Percentiles rank a stretch among this genome's conserved stretches.
These are phyloP conservation scores for Fusarium goolgardi DNA, from an alignment of 2,329 filamentous ascomycete species.

Conservation along the genomic window DNA sequence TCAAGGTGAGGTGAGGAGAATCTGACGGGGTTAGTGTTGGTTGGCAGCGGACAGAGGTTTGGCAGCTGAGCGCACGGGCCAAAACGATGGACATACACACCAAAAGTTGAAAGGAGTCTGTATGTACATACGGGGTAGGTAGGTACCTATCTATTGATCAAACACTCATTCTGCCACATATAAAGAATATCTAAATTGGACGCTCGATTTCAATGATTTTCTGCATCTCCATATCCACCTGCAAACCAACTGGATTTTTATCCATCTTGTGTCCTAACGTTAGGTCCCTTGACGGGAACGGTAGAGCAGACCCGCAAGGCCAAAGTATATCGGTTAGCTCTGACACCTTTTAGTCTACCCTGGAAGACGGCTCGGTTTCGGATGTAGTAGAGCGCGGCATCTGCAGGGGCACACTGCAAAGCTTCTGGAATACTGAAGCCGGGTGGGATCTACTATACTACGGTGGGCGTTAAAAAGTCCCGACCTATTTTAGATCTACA, in stretches of 20 bases:
- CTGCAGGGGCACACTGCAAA: constrained; percentile 11
- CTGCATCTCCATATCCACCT: neutral
- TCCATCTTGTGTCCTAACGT: neutral
- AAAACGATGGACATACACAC: neutral
- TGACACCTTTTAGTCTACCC: constrained; percentile 5
- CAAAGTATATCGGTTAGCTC: constrained; percentile 25
- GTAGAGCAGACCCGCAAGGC: constrained; percentile 20
- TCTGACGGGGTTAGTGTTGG: constrained; percentile 24
- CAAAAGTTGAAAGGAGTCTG: constrained; percentile 24
- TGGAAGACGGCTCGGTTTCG: constrained; percentile 10
- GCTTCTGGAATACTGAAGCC: constrained; percentile 23
- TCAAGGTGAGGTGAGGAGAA: constrained; percentile 1
- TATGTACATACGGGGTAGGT: neutral
- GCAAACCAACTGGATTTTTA: neutral
- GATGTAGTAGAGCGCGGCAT: constrained; percentile 12
- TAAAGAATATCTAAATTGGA: too few relatives aligned
- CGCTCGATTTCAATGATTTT: too few relatives aligned
- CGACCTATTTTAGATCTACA: too few relatives aligned
- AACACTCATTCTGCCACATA: neutral
- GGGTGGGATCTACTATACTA: constrained; percentile 28
- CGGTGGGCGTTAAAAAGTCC: too few relatives aligned
- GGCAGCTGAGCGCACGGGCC: constrained; percentile 33
- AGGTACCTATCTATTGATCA: neutral
- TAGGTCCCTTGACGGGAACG: constrained; percentile 12
- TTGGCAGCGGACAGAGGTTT: constrained; percentile 8